Conservation (phyloP, 2,329 filamentous ascomycete species). For the Teratosphaeria gauchensis region DNA sequence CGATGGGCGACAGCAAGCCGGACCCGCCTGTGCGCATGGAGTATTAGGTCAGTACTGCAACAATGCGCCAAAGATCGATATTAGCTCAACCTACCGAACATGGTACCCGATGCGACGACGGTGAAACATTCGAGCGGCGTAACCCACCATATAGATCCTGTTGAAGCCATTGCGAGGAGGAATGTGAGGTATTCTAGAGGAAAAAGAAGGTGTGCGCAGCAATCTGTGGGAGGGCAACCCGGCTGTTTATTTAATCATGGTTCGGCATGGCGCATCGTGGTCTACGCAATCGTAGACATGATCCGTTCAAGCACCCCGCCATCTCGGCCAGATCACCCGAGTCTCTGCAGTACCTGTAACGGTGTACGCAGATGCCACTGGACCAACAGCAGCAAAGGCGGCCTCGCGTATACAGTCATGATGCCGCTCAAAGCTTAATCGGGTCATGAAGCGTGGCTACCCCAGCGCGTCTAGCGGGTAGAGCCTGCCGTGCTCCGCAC, state of each 20-base stretch:
- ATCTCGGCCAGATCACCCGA: too few relatives aligned
- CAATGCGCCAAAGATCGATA: background rate
- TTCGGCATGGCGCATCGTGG: background rate
- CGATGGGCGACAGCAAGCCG: conserved; percentile 22
- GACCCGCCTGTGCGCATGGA: conserved; percentile 15
- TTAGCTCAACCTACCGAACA: conserved; percentile 14
- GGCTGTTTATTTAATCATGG: background rate
- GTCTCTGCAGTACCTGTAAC: too few relatives aligned
- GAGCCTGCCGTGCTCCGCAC: too few relatives aligned
- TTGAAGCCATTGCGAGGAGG: conserved; percentile 16
- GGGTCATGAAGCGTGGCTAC: too few relatives aligned
- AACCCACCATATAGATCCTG: conserved; percentile 20
- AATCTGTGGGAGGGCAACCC: background rate
- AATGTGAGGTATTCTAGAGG: background rate
- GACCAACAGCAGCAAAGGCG: too few relatives aligned
- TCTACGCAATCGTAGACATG: background rate
- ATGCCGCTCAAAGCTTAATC: too few relatives aligned
- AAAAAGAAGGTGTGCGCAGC: background rate
- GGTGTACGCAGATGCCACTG: too few relatives aligned
- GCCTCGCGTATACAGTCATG: too few relatives aligned
- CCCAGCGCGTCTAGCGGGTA: too few relatives aligned
- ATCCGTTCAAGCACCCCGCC: too few relatives aligned
- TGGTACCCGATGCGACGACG: conserved; percentile 20
- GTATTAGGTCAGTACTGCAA: background rate
- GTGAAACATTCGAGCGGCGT: conserved; percentile 21